Base-by-base conservation (phyloP, 805 yeast species). In the Yarrowia keelungensis region DNA sequence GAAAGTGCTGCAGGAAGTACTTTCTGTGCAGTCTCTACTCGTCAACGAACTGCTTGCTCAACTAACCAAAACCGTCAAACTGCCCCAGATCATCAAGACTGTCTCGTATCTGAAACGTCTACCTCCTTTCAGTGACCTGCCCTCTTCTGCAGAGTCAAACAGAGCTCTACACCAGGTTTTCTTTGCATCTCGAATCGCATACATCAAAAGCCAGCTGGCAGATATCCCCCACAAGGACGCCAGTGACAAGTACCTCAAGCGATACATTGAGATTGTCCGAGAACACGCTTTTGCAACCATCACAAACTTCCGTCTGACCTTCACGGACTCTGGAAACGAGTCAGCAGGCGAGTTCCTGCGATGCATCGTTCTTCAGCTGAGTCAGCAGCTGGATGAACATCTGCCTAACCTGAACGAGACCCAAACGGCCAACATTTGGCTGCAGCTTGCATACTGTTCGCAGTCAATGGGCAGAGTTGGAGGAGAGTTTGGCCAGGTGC, bases 381-480 rank as follows among this genome's bases (percentile, higher is more conserved):
- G 71, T 12, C 64, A 22, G 3, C 70, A 69, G 35, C 59, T 77
- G 56, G 50, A 69, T 46, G 68, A 72, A 67, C 66, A 70, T 12
- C 71, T 75, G 12, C 79, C 79, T 7, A 67, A 66, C 14, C 70
- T 80, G 42, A 69, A 74, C 2, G 80, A 78, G 54, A 67, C 71
- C 12, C 69, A 76, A 12, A 69, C 75, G 41, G 89, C 89, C 69
- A 90, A 94, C 0, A 80, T 92, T 26, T 85, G 93, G 71, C 79
- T 94, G 42, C 99, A 94, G 78, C 78, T 93, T 46, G 87, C 91
- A 0, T 94, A 93, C 78, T 91, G 97, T 72, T 89, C 97, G n/a
- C 92, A 89, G 75, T 88, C 97, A 45, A 81, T 94, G 66, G 87
- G 89, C 0, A 81, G 92, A 71, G 85, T 86, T 22, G 89, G 90